Evolutionary conservation across 228 moss, liverwort and hornwort genomes (phyloP).

Genomic region (Sphagnum fallax): DNA sequence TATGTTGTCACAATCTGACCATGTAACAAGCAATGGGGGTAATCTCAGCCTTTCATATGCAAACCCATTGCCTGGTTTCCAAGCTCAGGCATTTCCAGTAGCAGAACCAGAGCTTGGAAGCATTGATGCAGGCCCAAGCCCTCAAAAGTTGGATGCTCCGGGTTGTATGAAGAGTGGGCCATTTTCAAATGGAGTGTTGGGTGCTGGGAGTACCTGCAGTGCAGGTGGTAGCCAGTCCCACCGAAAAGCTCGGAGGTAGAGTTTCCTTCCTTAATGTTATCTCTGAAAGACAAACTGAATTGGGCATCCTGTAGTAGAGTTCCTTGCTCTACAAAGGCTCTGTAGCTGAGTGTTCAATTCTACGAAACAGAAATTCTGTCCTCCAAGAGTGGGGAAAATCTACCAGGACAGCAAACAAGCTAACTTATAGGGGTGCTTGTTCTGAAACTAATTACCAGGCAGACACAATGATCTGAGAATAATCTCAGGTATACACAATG

Average conservation of each 20-base stretch:
- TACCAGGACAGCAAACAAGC: no score
- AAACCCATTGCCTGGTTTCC: slow-evolving; percentile 32
- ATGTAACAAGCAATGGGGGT: slow-evolving; percentile 19
- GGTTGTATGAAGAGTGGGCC: slow-evolving; percentile 14
- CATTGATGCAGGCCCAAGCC: slow-evolving; percentile 34
- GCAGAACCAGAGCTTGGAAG: slow-evolving; percentile 64
- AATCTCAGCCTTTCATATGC: slow-evolving; percentile 62
- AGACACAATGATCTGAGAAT: no score
- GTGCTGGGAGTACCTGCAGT: slow-evolving; percentile 26
- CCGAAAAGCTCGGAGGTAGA: slow-evolving; percentile 77
- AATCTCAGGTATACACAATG: no score
- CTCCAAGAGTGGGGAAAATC: no score
- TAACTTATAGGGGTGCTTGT: no score
- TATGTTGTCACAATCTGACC: slow-evolving; percentile 23
- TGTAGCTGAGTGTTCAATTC: no score
- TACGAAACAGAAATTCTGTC: no score
- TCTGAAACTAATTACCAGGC: no score
- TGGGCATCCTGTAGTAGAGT: no score
- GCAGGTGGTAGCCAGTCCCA: slow-evolving; percentile 50
- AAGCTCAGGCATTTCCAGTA: slow-evolving; percentile 15
- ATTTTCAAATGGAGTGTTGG: slow-evolving; percentile 19
- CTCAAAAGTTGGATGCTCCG: slow-evolving; percentile 13
- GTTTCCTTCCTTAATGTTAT: no score
- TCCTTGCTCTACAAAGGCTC: no score
- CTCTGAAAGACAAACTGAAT: no score